phyloP scores from a whole-genome alignment of 2,329 filamentous ascomycete genomes.

The Elsinoe arachidis region DNA sequence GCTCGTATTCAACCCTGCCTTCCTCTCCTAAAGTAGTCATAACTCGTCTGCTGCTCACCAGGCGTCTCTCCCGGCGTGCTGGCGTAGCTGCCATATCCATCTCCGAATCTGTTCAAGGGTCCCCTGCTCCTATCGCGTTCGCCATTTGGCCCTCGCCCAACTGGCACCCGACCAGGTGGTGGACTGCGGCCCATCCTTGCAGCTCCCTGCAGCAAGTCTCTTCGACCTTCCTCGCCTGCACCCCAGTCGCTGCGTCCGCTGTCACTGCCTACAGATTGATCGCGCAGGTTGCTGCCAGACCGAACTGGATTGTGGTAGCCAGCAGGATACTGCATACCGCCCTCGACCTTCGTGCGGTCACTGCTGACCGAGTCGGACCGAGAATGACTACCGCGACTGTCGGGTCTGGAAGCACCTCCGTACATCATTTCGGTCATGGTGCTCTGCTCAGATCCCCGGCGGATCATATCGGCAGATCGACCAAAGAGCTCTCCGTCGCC shows the following conservation, averaged over 20 bases:
- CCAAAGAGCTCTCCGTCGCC: conserved; percentile 55
- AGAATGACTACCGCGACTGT: conserved; percentile 15
- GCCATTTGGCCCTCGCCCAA: conserved; percentile 23
- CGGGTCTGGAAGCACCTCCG: background rate
- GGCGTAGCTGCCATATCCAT: conserved; percentile 19
- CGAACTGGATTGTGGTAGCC: conserved; percentile 41
- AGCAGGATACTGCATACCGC: conserved; percentile 36
- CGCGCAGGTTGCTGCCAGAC: conserved; percentile 26
- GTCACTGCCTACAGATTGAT: conserved; percentile 20
- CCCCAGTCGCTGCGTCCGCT: conserved; percentile 10
- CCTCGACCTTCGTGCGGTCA: conserved; percentile 25
- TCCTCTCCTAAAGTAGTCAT: conserved; percentile 32
- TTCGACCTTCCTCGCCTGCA: conserved; percentile 17
- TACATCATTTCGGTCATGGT: conserved; percentile 27
- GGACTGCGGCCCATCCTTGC: conserved; percentile 25
- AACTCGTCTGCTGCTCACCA: conserved; percentile 30
- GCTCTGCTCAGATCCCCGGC: conserved; percentile 54
- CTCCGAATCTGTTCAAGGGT: background rate
- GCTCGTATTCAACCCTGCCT: conserved; percentile 11
- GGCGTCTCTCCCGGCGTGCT: conserved; percentile 22
- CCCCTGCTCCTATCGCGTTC: conserved; percentile 5
- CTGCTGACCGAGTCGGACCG: conserved; percentile 24
- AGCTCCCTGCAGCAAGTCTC: conserved; percentile 21
- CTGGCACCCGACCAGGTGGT: conserved; percentile 17
- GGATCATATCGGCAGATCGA: conserved; percentile 47